These are phyloP conservation scores for Metarhizium robertsii DNA, from an alignment of 2,329 filamentous ascomycete species.

Conservation along the genomic window DNA sequence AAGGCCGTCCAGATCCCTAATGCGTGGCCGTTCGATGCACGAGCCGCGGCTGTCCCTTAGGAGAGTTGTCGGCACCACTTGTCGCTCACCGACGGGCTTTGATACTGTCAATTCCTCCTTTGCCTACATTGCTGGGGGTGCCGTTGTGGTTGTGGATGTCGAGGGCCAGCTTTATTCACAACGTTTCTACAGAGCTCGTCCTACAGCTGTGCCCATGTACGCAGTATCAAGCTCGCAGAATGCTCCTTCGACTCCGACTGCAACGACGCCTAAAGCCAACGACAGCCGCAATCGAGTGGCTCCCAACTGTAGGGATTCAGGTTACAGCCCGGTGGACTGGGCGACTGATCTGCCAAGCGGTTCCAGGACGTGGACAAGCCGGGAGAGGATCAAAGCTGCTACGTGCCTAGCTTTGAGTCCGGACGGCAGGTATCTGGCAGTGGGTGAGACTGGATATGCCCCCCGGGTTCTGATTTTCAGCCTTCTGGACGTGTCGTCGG, in stretches of 20 bases:
- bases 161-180: slow-evolving; percentile 61
- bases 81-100: slow-evolving; percentile 74
- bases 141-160: slow-evolving; percentile 81
- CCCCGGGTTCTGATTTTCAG: slow-evolving; percentile 87
- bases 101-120: slow-evolving; percentile 71
- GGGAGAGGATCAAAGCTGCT: slow-evolving; percentile 88
- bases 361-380: slow-evolving; percentile 73
- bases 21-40: slow-evolving; percentile 36
- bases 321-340: slow-evolving; percentile 38
- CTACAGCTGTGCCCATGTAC: slow-evolving; percentile 61
- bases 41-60: slow-evolving; percentile 62
- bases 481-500: slow-evolving; percentile 68
- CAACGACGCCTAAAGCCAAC: slow-evolving; percentile 49
- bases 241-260: slow-evolving; percentile 37
- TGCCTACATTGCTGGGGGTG: slow-evolving; percentile 86
- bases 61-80: slow-evolving; percentile 86
- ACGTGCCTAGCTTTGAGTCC: slow-evolving; percentile 84
- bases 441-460: slow-evolving; percentile 92
- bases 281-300: slow-evolving; percentile 52
- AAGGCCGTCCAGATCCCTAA: slow-evolving; percentile 54
- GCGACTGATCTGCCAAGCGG: slow-evolving; percentile 45
- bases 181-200: slow-evolving; percentile 83
- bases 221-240: slow-evolving; percentile 43
- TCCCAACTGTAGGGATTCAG: slow-evolving; percentile 36
- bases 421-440: slow-evolving; percentile 78